phyloP scores from a whole-genome alignment of 345 rosid genomes.

The Melastoma malabathricum region DNA sequence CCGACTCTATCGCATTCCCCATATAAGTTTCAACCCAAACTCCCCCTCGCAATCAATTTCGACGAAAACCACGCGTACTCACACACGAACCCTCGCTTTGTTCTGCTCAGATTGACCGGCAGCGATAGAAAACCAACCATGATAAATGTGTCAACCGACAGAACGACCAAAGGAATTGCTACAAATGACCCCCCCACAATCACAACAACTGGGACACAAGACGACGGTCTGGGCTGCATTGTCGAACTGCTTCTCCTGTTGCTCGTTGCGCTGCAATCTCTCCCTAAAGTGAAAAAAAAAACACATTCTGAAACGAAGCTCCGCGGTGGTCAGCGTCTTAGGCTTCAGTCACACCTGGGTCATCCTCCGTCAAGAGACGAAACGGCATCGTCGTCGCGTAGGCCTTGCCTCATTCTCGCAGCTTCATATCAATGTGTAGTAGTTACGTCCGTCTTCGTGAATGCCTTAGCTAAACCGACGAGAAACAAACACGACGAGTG shows the following conservation, averaged over 20 bases:
- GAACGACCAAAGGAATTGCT: background rate
- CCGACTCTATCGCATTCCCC: constrained; percentile 57
- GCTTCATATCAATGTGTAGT: too few species aligned
- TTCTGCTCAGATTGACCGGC: background rate
- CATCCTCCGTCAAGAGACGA: too few species aligned
- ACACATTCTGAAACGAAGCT: background rate
- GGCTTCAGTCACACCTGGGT: too few species aligned
- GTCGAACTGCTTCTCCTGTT: constrained; percentile 36
- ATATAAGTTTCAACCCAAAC: constrained; percentile 27
- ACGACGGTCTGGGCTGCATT: constrained; percentile 9
- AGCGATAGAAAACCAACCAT: background rate
- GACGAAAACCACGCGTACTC: background rate
- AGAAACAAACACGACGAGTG: too few species aligned
- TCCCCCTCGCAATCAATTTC: too few species aligned
- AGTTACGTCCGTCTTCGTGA: too few species aligned
- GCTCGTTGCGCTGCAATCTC: constrained; percentile 14
- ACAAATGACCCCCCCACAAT: constrained; percentile 1
- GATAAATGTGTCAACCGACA: background rate
- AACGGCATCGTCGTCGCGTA: too few species aligned
- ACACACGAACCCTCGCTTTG: background rate
- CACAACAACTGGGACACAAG: constrained; percentile 10
- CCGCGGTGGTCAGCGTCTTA: background rate
- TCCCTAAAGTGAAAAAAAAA: constrained; percentile 4
- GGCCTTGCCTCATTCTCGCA: too few species aligned
- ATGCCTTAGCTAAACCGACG: too few species aligned